Percentiles rank a stretch among this genome's conserved stretches.
Conservation (phyloP, 441 rosid species). For the Francoa sonchifolia region DNA sequence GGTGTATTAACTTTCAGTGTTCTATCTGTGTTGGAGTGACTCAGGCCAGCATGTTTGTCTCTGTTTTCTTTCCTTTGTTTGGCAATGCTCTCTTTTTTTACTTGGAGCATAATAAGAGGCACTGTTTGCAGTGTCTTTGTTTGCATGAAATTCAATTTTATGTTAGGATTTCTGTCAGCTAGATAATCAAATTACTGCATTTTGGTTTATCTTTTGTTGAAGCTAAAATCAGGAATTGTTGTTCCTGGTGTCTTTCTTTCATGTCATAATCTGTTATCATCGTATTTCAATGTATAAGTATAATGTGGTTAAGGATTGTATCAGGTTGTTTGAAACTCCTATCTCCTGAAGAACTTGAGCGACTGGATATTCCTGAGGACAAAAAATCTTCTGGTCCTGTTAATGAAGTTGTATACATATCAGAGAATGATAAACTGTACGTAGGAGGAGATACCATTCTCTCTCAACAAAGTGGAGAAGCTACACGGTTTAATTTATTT, state of each 20-base stretch:
- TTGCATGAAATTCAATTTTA: too few relatives aligned
- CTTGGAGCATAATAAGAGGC: too few relatives aligned
- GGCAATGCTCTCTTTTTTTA: too few relatives aligned
- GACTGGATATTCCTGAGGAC: constrained; percentile 39
- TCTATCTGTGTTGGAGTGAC: too few relatives aligned
- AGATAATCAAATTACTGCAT: too few relatives aligned
- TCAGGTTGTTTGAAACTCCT: constrained; percentile 83
- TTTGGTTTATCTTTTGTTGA: too few relatives aligned
- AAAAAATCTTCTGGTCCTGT: constrained; percentile 38
- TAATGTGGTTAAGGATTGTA: constrained; percentile 11
- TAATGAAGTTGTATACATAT: constrained; percentile 43
- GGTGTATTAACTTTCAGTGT: too few relatives aligned
- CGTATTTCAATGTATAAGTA: not conserved
- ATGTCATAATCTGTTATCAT: not conserved
- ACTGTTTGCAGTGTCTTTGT: too few relatives aligned
- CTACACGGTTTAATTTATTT: constrained; percentile 61
- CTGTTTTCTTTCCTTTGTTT: too few relatives aligned
- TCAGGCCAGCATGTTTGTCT: too few relatives aligned
- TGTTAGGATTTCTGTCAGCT: too few relatives aligned
- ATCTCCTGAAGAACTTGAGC: constrained; percentile 59
- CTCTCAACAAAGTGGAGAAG: constrained; percentile 23
- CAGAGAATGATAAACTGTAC: constrained; percentile 18
- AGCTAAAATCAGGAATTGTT: not conserved
- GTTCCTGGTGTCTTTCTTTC: not conserved
- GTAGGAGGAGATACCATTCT: constrained; percentile 15